Evolutionary conservation across 495 filamentous ascomycete genomes (phyloP).

Genomic region (Penicillium pancosmium): DNA sequence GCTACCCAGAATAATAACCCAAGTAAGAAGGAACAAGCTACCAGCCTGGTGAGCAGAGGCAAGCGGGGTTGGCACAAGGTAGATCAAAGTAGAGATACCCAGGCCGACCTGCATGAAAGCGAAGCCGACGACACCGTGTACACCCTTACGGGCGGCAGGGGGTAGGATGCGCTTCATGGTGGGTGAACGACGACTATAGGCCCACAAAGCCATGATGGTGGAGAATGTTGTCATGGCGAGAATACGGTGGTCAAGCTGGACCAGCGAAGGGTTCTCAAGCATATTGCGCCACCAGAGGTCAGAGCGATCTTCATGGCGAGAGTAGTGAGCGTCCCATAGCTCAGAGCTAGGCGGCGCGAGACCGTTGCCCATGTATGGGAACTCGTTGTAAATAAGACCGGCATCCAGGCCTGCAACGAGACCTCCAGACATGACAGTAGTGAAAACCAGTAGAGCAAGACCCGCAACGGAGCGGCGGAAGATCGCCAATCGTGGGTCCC

Average conservation of each 20-base stretch:
- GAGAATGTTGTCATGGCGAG: slow-evolving; percentile 88
- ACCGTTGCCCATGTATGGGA: slow-evolving; percentile 89
- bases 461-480: slow-evolving; percentile 74
- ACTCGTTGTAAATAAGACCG: slow-evolving; percentile 97
- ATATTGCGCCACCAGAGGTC: slow-evolving; percentile 96
- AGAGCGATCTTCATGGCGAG: slow-evolving; percentile 68
- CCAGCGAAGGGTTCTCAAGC: slow-evolving; percentile 92
- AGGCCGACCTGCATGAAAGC: slow-evolving; percentile 79
- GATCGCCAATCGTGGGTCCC: slow-evolving; percentile 63
- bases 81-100: slow-evolving; percentile 87
- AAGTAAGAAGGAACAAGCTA: slow-evolving; percentile 80
- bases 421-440: slow-evolving; percentile 88
- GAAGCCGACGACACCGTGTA: slow-evolving; percentile 80
- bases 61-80: slow-evolving; percentile 85
- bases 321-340: slow-evolving; percentile 85
- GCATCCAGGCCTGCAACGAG: slow-evolving; percentile 95
- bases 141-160: slow-evolving; percentile 63
- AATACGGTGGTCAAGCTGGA: slow-evolving; percentile 94
- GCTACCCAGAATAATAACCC: slow-evolving; percentile 73
- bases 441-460: slow-evolving; percentile 79
- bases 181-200: slow-evolving; percentile 68
- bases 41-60: slow-evolving; percentile 95
- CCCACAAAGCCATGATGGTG: slow-evolving; percentile 73
- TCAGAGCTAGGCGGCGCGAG: slow-evolving; percentile 79
- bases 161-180: slow-evolving; percentile 66